Evolutionary conservation across 208 protist species (phyloP).

Genomic region (Trypanosoma brucei): DNA sequence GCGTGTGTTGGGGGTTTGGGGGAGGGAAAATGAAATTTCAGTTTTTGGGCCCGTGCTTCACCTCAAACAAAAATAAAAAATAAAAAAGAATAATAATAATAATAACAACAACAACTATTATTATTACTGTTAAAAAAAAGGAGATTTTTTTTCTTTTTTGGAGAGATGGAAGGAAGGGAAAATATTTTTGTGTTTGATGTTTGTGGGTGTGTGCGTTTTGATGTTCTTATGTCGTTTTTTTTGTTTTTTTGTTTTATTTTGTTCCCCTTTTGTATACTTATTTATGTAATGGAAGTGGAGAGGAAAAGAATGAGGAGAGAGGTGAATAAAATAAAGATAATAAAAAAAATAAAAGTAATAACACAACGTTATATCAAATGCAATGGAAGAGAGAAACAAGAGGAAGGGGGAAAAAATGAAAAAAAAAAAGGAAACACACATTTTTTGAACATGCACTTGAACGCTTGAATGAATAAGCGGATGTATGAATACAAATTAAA

Average conservation of each 20-base stretch:
- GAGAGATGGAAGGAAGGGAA: not conserved
- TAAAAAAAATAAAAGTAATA: not conserved
- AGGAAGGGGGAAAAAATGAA: conserved; percentile 10
- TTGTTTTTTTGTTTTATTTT: conserved; percentile 10
- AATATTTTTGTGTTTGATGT: not conserved
- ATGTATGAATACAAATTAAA: not conserved
- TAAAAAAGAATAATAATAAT: no score
- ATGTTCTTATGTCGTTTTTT: conserved; percentile 8
- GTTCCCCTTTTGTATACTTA: conserved; percentile 2
- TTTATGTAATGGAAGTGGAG: not conserved
- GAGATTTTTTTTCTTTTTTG: no score
- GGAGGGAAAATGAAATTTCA: no score
- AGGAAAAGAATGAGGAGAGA: conserved; percentile 7
- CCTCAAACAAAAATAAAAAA: no score
- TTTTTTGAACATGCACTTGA: no score
- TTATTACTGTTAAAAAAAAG: no score
- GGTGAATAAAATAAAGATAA: conserved; percentile 6
- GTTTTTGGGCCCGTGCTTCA: no score
- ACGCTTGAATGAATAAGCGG: no score
- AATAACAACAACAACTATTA: no score
- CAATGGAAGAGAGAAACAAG: not conserved
- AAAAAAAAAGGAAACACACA: no score
- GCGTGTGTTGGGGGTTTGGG: not conserved
- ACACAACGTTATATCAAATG: conserved; percentile 1
- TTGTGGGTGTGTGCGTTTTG: not conserved